Conservation (phyloP, 148 eudicot genomes). For the Limonium bicolor region DNA sequence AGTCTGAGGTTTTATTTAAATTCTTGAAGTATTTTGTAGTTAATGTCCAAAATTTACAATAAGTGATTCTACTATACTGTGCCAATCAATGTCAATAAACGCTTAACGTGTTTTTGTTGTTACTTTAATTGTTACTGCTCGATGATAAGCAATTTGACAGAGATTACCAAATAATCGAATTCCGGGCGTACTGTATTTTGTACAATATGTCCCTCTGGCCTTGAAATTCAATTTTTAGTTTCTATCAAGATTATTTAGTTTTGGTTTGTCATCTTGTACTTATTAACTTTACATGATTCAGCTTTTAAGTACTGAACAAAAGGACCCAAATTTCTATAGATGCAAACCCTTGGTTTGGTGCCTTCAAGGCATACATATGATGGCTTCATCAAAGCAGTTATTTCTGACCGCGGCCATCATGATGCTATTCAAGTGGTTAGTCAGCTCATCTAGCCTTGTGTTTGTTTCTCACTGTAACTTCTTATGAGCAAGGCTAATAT, state of each 20-base stretch:
- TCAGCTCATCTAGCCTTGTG: background rate
- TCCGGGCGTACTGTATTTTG: no score
- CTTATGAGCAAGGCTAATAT: background rate
- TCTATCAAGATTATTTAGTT: conserved; percentile 2
- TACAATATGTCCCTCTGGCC: no score
- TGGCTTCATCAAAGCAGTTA: conserved; percentile 56
- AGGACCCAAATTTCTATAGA: conserved; percentile 25
- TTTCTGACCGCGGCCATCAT: conserved; percentile 20
- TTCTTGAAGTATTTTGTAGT: background rate
- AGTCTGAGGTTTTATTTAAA: background rate
- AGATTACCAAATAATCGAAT: no score
- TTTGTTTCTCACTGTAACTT: conserved; percentile 1
- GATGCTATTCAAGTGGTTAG: conserved; percentile 53
- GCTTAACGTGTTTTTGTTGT: no score
- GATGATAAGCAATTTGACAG: no score
- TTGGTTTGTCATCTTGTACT: background rate
- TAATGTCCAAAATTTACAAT: no score
- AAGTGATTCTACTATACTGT: no score
- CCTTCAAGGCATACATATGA: conserved; percentile 43
- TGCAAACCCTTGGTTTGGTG: conserved; percentile 77
- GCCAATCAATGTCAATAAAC: no score
- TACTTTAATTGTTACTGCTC: no score
- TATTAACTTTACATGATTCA: conserved; percentile 3
- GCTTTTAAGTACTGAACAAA: conserved; percentile 11
- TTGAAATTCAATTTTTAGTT: background rate